Evolutionary conservation across 352 stramenopile species (phyloP).

Genomic region (Globisporangium radiosum): DNA sequence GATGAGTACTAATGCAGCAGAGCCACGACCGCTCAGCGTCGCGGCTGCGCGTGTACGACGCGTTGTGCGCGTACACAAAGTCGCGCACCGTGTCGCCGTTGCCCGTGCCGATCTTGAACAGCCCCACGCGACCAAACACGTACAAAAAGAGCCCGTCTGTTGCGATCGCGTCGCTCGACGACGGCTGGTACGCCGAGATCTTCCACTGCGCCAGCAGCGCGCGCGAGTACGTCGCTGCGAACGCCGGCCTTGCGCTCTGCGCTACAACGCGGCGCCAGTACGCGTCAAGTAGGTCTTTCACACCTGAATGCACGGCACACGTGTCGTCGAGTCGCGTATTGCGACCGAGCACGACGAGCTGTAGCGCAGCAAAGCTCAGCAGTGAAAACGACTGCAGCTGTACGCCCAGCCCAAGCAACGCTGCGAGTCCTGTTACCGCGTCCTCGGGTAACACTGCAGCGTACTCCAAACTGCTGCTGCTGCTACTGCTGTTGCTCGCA

Average conservation of each 20-base stretch:
- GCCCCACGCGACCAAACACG: conserved; percentile 48
- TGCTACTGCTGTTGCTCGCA: not conserved
- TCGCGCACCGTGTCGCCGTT: conserved; percentile 55
- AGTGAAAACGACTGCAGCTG: conserved; percentile 66
- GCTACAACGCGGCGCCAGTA: conserved; percentile 23
- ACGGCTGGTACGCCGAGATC: conserved; percentile 50
- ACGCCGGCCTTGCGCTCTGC: conserved; percentile 13
- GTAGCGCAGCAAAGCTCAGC: conserved; percentile 30
- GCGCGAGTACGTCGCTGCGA: conserved; percentile 52
- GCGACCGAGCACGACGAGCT: conserved; percentile 22
- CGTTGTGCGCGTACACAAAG: conserved; percentile 67
- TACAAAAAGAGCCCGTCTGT: conserved; percentile 67
- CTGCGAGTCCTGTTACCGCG: conserved; percentile 25
- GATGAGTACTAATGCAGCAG: conserved; percentile 45
- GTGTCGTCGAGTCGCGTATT: conserved; percentile 10
- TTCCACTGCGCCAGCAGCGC: conserved; percentile 62
- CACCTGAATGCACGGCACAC: conserved; percentile 9
- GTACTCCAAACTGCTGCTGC: not conserved
- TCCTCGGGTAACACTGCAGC: conserved; percentile 14
- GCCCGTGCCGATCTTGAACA: conserved; percentile 71
- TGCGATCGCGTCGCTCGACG: conserved; percentile 62
- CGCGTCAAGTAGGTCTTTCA: conserved; percentile 22
- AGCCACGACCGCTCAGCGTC: conserved; percentile 77
- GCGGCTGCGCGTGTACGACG: conserved; percentile 38
- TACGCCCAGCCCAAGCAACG: conserved; percentile 42